Evolutionary conservation across 768 basidiomycete species (phyloP).

Genomic region (Lentinus brumalis): DNA sequence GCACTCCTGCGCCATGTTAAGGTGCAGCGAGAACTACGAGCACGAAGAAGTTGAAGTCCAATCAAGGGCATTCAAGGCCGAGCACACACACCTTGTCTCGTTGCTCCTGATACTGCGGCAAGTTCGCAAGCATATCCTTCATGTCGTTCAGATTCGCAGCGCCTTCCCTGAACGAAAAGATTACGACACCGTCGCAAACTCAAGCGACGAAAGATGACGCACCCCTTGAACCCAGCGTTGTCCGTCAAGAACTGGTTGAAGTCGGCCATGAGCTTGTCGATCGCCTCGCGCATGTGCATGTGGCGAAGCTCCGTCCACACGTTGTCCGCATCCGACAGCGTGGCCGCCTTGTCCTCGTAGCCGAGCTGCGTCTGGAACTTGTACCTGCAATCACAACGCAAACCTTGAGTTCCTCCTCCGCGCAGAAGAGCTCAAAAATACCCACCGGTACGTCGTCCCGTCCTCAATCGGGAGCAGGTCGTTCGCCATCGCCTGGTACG

Average conservation of each 20-base stretch:
- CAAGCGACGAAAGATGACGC: conserved; percentile 20
- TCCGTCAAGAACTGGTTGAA: conserved; percentile 95
- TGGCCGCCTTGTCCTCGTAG: conserved; percentile 86
- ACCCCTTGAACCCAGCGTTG: conserved; percentile 94
- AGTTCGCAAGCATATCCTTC: conserved; percentile 97
- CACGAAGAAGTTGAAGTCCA: not conserved
- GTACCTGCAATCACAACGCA: conserved; percentile 54
- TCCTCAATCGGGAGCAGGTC: conserved; percentile 89
- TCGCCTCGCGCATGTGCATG: conserved; percentile 98
- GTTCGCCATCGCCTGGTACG: conserved; percentile 98
- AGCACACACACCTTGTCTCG: conserved; percentile 74
- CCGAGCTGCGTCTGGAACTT: conserved; percentile 91
- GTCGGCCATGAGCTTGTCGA: conserved; percentile 94
- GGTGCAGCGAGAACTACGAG: conserved; percentile 86
- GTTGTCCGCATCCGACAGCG: conserved; percentile 81
- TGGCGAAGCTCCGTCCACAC: conserved; percentile 94
- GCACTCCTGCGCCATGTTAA: conserved; percentile 97
- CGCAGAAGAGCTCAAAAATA: conserved; percentile 19
- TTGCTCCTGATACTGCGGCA: conserved; percentile 94
- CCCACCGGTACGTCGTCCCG: conserved; percentile 85
- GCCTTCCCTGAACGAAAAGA: conserved; percentile 52
- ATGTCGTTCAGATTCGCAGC: conserved; percentile 93
- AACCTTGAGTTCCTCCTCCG: not conserved
- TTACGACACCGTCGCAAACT: not conserved
- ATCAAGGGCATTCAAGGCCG: not conserved